Percentiles rank a stretch among this genome's conserved stretches.
These are phyloP conservation scores for Flaveria floridana DNA, from an alignment of 140 eudicot species.

Conservation along the genomic window DNA sequence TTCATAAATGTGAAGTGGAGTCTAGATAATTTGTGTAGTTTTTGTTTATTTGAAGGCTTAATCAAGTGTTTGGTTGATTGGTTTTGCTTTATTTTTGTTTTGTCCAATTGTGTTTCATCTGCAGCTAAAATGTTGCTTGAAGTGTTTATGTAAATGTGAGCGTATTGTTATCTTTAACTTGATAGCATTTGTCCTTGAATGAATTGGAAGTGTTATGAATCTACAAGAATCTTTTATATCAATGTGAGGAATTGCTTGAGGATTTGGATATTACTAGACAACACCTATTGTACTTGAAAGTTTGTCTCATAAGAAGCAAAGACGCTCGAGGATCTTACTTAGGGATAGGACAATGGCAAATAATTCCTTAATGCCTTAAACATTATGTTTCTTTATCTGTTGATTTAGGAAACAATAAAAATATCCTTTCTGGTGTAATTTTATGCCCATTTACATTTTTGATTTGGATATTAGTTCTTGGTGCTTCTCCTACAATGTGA, in stretches of 20 bases:
- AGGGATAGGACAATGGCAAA: not conserved
- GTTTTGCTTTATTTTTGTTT: not conserved
- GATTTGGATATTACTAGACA: not conserved
- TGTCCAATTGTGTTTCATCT: not conserved
- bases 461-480: not conserved
- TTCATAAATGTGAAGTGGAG: not conserved
- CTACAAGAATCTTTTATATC: not conserved
- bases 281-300: not conserved
- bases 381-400: slow-evolving; percentile 9
- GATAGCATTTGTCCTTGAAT: not conserved
- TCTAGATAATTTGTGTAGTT: not conserved
- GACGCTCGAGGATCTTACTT: not conserved
- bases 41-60: not conserved
- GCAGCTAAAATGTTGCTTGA: not conserved
- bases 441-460: not conserved
- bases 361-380: not conserved
- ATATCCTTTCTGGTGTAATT: not conserved
- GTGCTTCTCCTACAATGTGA: not conserved
- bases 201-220: not conserved
- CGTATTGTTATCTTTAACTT: not conserved
- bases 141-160: not conserved
- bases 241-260: not conserved
- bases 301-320: not conserved
- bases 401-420: slow-evolving; percentile 18
- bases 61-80: not conserved